These are phyloP conservation scores for Verticillium albo-atrum DNA, from an alignment of 2,329 filamentous ascomycete genomes.

Conservation along the genomic window DNA sequence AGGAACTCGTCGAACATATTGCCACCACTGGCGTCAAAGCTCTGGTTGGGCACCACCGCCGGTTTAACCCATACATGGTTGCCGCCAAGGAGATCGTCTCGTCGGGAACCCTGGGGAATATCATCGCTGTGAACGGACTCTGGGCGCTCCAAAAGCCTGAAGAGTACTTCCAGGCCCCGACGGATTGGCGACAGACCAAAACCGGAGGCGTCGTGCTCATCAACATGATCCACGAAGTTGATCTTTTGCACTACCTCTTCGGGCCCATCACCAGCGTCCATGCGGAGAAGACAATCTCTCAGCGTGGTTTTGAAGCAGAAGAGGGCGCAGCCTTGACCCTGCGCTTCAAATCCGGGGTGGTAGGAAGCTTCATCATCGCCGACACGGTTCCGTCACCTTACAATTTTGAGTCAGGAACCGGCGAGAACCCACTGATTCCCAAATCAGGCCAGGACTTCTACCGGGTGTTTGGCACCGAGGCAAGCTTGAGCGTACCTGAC, in stretches of 20 bases:
- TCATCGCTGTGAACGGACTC: conserved; percentile 49
- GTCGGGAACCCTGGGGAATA: conserved; percentile 33
- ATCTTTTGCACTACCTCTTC: conserved; percentile 52
- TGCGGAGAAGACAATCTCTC: conserved; percentile 39
- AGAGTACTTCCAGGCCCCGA: conserved; percentile 42
- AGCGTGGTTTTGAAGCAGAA: conserved; percentile 44
- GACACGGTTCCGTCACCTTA: conserved; percentile 48
- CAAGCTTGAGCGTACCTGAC: conserved; percentile 48
- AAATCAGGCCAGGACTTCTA: conserved; percentile 40
- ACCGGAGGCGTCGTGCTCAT: conserved; percentile 48
- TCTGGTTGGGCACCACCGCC: conserved; percentile 51
- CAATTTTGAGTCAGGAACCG: conserved; percentile 53
- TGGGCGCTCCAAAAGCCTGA: conserved; percentile 49
- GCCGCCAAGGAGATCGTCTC: conserved; percentile 41
- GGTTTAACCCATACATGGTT: conserved; percentile 53
- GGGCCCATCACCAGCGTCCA: conserved; percentile 47
- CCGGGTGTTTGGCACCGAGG: conserved; percentile 49
- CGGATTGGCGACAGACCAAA: conserved; percentile 40
- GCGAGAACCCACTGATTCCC: conserved; percentile 52
- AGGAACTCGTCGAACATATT: conserved; percentile 21
- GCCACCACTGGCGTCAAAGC: conserved; percentile 30
- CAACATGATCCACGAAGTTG: conserved; percentile 58
- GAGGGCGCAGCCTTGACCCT: conserved; percentile 52
- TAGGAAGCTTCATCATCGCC: conserved; percentile 52
- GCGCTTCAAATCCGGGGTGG: conserved; percentile 46